A percentile compares a stretch with the other conserved stretches of the same genome.
Evolutionary conservation across 352 stramenopile species (phyloP).

Genomic region (Globisporangium carolinianum): DNA sequence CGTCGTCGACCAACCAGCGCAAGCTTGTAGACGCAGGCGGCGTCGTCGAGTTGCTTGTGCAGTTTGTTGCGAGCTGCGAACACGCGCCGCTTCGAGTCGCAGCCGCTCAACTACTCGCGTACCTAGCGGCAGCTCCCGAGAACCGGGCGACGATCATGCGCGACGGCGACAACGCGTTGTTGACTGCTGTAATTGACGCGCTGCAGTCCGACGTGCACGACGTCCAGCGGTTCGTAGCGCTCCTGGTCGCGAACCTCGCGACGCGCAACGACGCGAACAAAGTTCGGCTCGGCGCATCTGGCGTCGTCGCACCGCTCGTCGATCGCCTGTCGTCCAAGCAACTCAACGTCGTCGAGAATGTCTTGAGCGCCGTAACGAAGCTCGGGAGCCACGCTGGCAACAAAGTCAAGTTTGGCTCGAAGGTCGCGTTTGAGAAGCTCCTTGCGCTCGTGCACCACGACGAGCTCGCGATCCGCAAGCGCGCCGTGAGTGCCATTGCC

Average conservation of each 20-base stretch:
- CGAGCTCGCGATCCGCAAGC: slow-evolving; percentile 54
- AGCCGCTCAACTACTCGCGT: slow-evolving; percentile 36
- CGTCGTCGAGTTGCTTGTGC: slow-evolving; percentile 30
- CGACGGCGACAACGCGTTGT: slow-evolving; percentile 28
- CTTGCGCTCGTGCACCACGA: slow-evolving; percentile 57
- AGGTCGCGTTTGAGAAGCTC: slow-evolving; percentile 69
- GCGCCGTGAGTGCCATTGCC: slow-evolving; percentile 46
- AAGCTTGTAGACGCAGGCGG: slow-evolving; percentile 20
- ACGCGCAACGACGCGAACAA: slow-evolving; percentile 66
- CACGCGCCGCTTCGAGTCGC: slow-evolving; percentile 21
- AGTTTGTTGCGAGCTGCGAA: slow-evolving; percentile 17
- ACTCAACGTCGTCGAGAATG: slow-evolving; percentile 59
- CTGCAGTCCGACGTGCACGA: slow-evolving; percentile 50
- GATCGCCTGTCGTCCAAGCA: slow-evolving; percentile 67
- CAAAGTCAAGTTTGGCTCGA: slow-evolving; percentile 70
- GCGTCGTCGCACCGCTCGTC: slow-evolving; percentile 32
- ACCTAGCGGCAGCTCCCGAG: slow-evolving; percentile 32
- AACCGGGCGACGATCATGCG: slow-evolving; percentile 40
- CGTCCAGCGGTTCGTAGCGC: slow-evolving; percentile 45
- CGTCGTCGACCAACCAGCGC: slow-evolving; percentile 47
- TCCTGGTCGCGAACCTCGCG: slow-evolving; percentile 47
- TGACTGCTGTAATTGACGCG: slow-evolving; percentile 25
- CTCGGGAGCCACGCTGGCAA: slow-evolving; percentile 66
- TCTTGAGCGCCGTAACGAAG: slow-evolving; percentile 56
- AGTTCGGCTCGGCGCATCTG: slow-evolving; percentile 40